Percentiles rank a stretch among this genome's conserved stretches.
Conservation (phyloP, 2,329 filamentous ascomycete species). For the Nannizziopsis arthrosporioides region DNA sequence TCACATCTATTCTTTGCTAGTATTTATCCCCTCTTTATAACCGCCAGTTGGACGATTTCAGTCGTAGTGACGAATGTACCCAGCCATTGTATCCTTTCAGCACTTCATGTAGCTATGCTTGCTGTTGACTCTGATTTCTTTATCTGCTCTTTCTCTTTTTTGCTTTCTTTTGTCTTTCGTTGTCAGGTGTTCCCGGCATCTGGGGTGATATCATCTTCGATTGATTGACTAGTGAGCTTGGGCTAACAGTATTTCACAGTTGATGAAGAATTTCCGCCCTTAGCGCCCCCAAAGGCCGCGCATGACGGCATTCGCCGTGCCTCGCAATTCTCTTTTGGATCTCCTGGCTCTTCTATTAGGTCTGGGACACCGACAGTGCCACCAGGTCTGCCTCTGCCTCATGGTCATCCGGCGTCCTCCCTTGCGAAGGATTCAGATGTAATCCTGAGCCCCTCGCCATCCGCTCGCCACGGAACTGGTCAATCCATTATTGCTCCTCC, state of each 20-base stretch:
- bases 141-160: slow-evolving; percentile 15
- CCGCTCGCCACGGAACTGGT: neutral
- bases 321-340: slow-evolving; percentile 24
- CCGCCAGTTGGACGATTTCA: slow-evolving; percentile 19
- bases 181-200: neutral
- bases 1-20: slow-evolving; percentile 36
- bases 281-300: slow-evolving; percentile 25
- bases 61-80: slow-evolving; percentile 15
- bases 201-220: too few relatives aligned
- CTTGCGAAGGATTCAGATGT: slow-evolving; percentile 24
- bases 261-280: slow-evolving; percentile 39
- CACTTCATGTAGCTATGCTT: slow-evolving; percentile 16
- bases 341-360: slow-evolving; percentile 19
- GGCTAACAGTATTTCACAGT: slow-evolving; percentile 23
- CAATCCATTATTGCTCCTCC: slow-evolving; percentile 10
- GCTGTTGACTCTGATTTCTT: slow-evolving; percentile 16
- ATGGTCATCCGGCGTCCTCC: slow-evolving; percentile 28
- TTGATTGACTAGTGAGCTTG: neutral
- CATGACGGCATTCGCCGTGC: slow-evolving; percentile 29
- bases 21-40: slow-evolving; percentile 17
- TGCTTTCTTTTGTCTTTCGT: slow-evolving; percentile 7
- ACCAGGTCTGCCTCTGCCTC: slow-evolving; percentile 33
- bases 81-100: slow-evolving; percentile 9
- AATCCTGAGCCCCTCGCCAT: slow-evolving; percentile 12
- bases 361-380: slow-evolving; percentile 31